Evolutionary conservation across 257 asterid genomes (phyloP).

Genomic region (Salvia miltiorrhiza): DNA sequence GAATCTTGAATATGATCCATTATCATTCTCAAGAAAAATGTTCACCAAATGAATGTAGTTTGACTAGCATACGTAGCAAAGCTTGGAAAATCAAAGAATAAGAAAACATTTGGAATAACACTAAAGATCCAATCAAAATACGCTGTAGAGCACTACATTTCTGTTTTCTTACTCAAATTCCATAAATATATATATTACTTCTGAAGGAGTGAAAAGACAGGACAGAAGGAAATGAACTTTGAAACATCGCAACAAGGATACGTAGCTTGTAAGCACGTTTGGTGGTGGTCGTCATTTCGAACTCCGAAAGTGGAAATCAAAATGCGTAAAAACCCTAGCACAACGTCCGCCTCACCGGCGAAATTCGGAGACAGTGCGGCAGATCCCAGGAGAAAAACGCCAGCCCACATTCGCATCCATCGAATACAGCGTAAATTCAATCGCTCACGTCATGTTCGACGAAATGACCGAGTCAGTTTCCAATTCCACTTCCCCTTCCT

Average conservation of each 20-base stretch:
- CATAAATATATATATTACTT: background rate
- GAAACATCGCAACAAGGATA: constrained; percentile 54
- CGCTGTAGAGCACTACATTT: constrained; percentile 1
- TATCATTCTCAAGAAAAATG: background rate
- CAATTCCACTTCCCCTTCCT: constrained; percentile 12
- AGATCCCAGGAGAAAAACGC: constrained; percentile 35
- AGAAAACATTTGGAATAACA: constrained; percentile 5
- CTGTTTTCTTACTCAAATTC: constrained; percentile 12
- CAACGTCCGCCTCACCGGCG: constrained; percentile 26
- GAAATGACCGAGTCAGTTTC: constrained; percentile 21
- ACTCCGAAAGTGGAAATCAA: constrained; percentile 25
- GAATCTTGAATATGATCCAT: background rate
- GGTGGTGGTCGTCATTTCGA: constrained; percentile 67
- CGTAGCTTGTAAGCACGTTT: constrained; percentile 99
- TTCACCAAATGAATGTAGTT: background rate
- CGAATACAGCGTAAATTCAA: constrained; percentile 14
- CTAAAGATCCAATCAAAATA: constrained; percentile 31
- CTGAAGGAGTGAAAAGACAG: background rate
- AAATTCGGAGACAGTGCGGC: constrained; percentile 20
- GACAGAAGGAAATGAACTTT: background rate
- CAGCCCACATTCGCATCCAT: constrained; percentile 33
- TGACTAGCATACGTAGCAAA: constrained; percentile 3
- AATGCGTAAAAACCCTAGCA: constrained; percentile 40
- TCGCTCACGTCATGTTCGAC: constrained; percentile 26
- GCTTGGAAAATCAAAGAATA: background rate